Percentiles rank a stretch among this genome's conserved stretches.
phyloP scores from a whole-genome alignment of 2,329 filamentous ascomycete species.

The Colletotrichum eleusines region DNA sequence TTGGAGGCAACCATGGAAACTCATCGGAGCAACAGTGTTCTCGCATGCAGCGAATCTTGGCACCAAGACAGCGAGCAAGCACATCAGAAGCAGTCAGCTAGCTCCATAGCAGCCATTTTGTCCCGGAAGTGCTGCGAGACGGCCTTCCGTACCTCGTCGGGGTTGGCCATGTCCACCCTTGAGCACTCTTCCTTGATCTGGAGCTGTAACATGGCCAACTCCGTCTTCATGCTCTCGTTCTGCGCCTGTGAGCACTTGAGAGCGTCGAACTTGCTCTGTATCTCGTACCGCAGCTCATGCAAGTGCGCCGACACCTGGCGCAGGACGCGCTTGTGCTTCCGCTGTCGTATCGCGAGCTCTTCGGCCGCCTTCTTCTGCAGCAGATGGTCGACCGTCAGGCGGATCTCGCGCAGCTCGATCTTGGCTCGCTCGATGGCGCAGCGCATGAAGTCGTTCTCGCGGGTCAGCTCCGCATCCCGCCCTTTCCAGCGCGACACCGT shows the following conservation, averaged over 20 bases:
- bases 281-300: slow-evolving; percentile 42
- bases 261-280: slow-evolving; percentile 40
- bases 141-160: slow-evolving; percentile 38
- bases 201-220: slow-evolving; percentile 25
- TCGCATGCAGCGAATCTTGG: not conserved
- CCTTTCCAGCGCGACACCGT: slow-evolving; percentile 31
- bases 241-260: slow-evolving; percentile 30
- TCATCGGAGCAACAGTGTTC: not conserved
- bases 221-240: slow-evolving; percentile 36
- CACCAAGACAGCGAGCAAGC: not conserved
- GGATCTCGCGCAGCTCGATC: slow-evolving; percentile 36
- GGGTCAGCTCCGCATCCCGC: slow-evolving; percentile 20
- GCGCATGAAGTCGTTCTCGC: slow-evolving; percentile 31
- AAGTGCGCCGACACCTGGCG: slow-evolving; percentile 47
- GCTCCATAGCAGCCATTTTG: slow-evolving; percentile 29
- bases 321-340: slow-evolving; percentile 44
- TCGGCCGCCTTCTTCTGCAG: slow-evolving; percentile 37
- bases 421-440: slow-evolving; percentile 18
- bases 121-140: slow-evolving; percentile 38
- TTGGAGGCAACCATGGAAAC: too few relatives aligned
- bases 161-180: slow-evolving; percentile 32
- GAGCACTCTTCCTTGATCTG: slow-evolving; percentile 34
- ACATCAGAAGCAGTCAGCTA: slow-evolving; percentile 27
- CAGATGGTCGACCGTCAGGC: slow-evolving; percentile 40
- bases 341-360: slow-evolving; percentile 38